Evolutionary conservation across 306 rosid genomes (phyloP), one percentile per base, ranked within the genome.

Genomic region (Inga leiocalycina): DNA sequence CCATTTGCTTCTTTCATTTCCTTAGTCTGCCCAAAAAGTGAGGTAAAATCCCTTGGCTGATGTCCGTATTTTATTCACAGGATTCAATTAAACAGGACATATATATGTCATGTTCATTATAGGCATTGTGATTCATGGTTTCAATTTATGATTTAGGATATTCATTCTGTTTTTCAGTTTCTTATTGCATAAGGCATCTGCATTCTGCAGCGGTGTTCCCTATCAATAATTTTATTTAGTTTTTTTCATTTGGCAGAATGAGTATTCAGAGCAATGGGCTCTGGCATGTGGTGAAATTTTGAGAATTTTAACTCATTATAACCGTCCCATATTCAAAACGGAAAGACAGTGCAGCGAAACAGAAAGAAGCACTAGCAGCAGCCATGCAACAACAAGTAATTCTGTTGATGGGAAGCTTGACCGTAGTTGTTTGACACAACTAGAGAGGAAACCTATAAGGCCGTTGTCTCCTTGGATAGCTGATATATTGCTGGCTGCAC

Each of bases 251-350:
- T 82, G 68, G 44, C 94, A 96, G 99, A 92, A 86, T 74, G 98
- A 94, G 80, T 96, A 94, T 74, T 96, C 99, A 34, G 99, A 96
- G 86, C 97, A 96, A 78, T 96, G 99, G 99, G 98, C 99, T 61
- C 83, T 96, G 83, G 99, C 99, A 78, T 92, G 97, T 84, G 97
- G 98, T 78, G 99, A 96, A 88, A 91, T 96, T 85, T 89, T 96
- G 88, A 91, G 99, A 69, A 93, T 96, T 80, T 84, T 96, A 82
- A 96, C 99, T 81, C 99, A 96, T 90, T 96, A 96, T 83, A 96
- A 96, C 84, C 98, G 99, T 72, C 99, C 99, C 22, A 86, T 92
- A 78, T 94, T 90, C 93, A 96, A 94, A 88, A 86, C 27, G 64
- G 97, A 92, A 71, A 93, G 72, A 66, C 93, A 90, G 27, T 71